These are phyloP conservation scores for Monosporascus sp. DNA, from an alignment of 2,329 filamentous ascomycete genomes.

Conservation along the genomic window DNA sequence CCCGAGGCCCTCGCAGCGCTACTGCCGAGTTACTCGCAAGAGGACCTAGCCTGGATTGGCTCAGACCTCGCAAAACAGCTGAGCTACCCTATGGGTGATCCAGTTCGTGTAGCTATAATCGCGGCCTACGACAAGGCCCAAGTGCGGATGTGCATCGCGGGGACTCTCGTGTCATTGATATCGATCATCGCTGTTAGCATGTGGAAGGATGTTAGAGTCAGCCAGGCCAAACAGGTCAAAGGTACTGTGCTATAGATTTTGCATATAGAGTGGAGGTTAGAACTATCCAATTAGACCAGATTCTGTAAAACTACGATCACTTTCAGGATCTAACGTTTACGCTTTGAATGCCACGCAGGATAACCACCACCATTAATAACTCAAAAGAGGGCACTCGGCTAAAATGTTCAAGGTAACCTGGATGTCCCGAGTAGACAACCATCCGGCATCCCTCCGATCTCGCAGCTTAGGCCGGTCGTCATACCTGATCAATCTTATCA, in stretches of 20 bases:
- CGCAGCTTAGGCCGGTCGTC: slow-evolving; percentile 12
- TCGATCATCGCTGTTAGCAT: slow-evolving; percentile 26
- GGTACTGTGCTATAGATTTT: slow-evolving; percentile 25
- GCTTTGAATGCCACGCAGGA: background rate
- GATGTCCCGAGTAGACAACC: background rate
- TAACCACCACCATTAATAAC: too few species aligned
- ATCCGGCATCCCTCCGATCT: slow-evolving; percentile 16
- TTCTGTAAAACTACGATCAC: background rate
- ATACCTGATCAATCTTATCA: slow-evolving; percentile 24
- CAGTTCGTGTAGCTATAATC: slow-evolving; percentile 28
- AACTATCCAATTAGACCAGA: background rate
- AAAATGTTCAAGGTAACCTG: background rate
- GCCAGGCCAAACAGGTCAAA: slow-evolving; percentile 27
- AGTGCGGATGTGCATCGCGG: slow-evolving; percentile 31
- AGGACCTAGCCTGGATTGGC: slow-evolving; percentile 23
- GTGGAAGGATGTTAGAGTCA: slow-evolving; percentile 28
- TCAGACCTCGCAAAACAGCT: slow-evolving; percentile 29
- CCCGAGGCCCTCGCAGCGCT: slow-evolving; percentile 21
- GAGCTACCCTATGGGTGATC: slow-evolving; percentile 27
- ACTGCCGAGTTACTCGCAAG: slow-evolving; percentile 19
- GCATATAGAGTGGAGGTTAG: background rate
- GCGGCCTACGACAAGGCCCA: slow-evolving; percentile 31
- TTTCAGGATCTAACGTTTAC: background rate
- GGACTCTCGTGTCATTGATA: slow-evolving; percentile 22
- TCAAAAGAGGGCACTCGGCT: too few species aligned